A percentile compares a stretch with the other conserved stretches of the same genome.
phyloP scores from a whole-genome alignment of 495 filamentous ascomycete species.

The Daldinia concentrica region DNA sequence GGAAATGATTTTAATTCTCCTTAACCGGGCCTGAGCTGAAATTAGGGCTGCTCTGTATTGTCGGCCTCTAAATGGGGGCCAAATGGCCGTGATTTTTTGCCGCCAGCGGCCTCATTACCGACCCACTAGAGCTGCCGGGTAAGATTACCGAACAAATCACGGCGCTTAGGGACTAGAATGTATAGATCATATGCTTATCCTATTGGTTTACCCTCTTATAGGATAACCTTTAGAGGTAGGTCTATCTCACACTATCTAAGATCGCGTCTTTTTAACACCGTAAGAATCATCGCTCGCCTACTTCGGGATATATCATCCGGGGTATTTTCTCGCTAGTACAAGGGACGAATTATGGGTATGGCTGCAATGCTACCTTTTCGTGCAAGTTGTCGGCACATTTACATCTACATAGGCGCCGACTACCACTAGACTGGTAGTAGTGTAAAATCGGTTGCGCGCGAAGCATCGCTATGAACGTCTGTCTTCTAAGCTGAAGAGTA shows the following conservation, averaged over 20 bases:
- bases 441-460: constrained; percentile 12
- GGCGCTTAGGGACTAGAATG: constrained; percentile 29
- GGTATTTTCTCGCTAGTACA: constrained; percentile 3
- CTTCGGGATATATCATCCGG: constrained; percentile 3
- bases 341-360: constrained; percentile 8
- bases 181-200: background rate
- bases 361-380: constrained; percentile 25
- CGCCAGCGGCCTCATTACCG: constrained; percentile 29
- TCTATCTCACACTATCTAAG: background rate
- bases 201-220: constrained; percentile 15
- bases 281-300: constrained; percentile 2
- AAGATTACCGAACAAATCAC: constrained; percentile 44
- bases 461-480: background rate
- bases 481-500: background rate
- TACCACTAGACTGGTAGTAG: constrained; percentile 20
- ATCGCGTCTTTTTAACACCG: constrained; percentile 3
- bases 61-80: constrained; percentile 8
- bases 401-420: constrained; percentile 29
- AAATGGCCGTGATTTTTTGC: constrained; percentile 28
- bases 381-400: constrained; percentile 11
- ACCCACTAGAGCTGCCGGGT: constrained; percentile 25
- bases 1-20: background rate
- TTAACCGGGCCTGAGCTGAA: background rate
- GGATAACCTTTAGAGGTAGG: constrained; percentile 14
- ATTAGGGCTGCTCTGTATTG: constrained; percentile 2